Conservation (phyloP, 2,329 filamentous ascomycete genomes). For the Rhynchosporium agropyri region DNA sequence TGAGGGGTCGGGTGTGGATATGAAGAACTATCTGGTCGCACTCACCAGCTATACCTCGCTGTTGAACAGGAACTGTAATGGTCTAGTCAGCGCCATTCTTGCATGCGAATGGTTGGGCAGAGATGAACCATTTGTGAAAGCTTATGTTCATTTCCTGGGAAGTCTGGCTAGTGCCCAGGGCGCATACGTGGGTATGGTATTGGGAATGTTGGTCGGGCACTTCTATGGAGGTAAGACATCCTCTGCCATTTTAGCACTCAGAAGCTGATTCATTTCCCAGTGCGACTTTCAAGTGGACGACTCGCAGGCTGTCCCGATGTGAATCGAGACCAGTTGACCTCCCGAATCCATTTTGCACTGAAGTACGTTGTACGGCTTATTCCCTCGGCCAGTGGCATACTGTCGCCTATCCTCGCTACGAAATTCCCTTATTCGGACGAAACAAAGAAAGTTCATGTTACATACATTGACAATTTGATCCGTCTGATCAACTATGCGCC, state of each 20-base stretch:
- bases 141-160: slow-evolving; percentile 69
- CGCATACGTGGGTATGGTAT: slow-evolving; percentile 71
- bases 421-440: slow-evolving; percentile 80
- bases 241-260: slow-evolving; percentile 28
- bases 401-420: slow-evolving; percentile 66
- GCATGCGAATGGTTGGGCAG: slow-evolving; percentile 66
- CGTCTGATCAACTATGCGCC: slow-evolving; percentile 76
- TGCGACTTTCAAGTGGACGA: slow-evolving; percentile 45
- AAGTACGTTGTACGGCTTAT: slow-evolving; percentile 78
- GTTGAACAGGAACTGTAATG: slow-evolving; percentile 60
- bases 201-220: slow-evolving; percentile 79
- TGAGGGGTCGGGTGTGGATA: slow-evolving; percentile 43
- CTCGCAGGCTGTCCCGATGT: slow-evolving; percentile 57
- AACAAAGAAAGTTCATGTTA: slow-evolving; percentile 75
- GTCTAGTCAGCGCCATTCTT: slow-evolving; percentile 61
- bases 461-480: slow-evolving; percentile 86
- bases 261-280: slow-evolving; percentile 45
- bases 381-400: slow-evolving; percentile 72
- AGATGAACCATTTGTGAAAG: slow-evolving; percentile 65
- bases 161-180: slow-evolving; percentile 82
- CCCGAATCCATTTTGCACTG: slow-evolving; percentile 75
- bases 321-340: slow-evolving; percentile 63
- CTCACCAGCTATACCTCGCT: slow-evolving; percentile 63
- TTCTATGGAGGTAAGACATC: slow-evolving; percentile 59
- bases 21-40: slow-evolving; percentile 64